These are phyloP conservation scores for Myriangium duriaei DNA, from an alignment of 2,329 filamentous ascomycete genomes.

Conservation along the genomic window DNA sequence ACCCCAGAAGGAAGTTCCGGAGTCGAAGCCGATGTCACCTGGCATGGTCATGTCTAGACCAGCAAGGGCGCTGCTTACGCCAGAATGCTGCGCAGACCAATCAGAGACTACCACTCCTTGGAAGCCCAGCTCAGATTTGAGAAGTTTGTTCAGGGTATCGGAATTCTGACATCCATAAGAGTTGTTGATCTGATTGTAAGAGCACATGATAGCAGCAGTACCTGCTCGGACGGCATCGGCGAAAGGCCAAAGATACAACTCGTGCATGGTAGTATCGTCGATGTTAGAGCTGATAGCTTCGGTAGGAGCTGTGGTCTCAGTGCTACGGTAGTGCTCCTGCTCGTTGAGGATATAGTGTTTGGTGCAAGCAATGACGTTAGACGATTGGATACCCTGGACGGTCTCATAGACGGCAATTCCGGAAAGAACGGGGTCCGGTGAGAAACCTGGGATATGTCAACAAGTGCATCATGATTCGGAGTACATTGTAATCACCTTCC, in stretches of 20 bases:
- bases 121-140: constrained; percentile 60
- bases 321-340: constrained; percentile 40
- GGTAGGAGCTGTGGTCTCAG: constrained; percentile 22
- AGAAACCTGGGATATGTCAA: constrained; percentile 10
- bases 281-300: constrained; percentile 50
- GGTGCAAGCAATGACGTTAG: constrained; percentile 28
- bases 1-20: constrained; percentile 15
- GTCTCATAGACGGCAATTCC: constrained; percentile 29
- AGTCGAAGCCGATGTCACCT: constrained; percentile 26
- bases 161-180: constrained; percentile 51
- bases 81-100: constrained; percentile 48
- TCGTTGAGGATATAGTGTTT: constrained; percentile 51
- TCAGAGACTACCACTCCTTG: constrained; percentile 57
- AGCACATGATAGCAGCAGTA: constrained; percentile 49
- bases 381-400: constrained; percentile 28
- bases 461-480: too few relatives aligned
- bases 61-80: constrained; percentile 45
- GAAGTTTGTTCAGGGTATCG: constrained; percentile 51
- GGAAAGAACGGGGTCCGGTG: constrained; percentile 31
- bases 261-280: constrained; percentile 44
- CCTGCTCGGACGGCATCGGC: constrained; percentile 48
- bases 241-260: constrained; percentile 51
- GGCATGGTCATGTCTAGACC: constrained; percentile 58
- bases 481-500: constrained; percentile 28
- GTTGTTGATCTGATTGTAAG: constrained; percentile 59